These are phyloP conservation scores for Termitomyces sp. DNA, from an alignment of 768 basidiomycete genomes.

Conservation along the genomic window DNA sequence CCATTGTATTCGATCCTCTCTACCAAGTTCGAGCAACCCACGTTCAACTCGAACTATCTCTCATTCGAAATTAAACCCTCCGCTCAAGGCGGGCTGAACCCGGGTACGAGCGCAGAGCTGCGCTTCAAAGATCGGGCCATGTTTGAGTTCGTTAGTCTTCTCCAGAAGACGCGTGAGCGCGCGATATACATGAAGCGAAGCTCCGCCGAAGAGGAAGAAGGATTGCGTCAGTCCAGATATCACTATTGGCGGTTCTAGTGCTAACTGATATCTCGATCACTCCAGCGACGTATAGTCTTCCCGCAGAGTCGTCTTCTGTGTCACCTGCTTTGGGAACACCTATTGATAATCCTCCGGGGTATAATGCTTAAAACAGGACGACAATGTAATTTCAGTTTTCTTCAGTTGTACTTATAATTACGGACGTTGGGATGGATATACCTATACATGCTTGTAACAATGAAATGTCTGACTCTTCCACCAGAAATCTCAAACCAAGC, in stretches of 20 bases:
- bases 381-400: neutral
- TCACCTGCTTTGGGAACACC: conserved; percentile 36
- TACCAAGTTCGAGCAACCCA: conserved; percentile 72
- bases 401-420: conserved; percentile 3
- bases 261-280: conserved; percentile 13
- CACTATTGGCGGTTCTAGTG: neutral
- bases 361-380: conserved; percentile 26
- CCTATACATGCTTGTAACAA: neutral
- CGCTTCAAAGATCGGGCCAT: conserved; percentile 63
- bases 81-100: conserved; percentile 56
- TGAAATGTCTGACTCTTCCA: no score
- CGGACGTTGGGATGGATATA: conserved; percentile 8
- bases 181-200: conserved; percentile 72
- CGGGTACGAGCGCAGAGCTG: conserved; percentile 61
- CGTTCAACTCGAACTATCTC: conserved; percentile 65
- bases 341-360: conserved; percentile 46
- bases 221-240: conserved; percentile 47
- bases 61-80: conserved; percentile 62
- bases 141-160: conserved; percentile 64
- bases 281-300: conserved; percentile 37
- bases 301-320: conserved; percentile 37
- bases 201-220: conserved; percentile 49
- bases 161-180: conserved; percentile 75
- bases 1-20: conserved; percentile 61
- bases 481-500: no score